A percentile compares a stretch with the other conserved stretches of the same genome.
phyloP scores from a whole-genome alignment of 2,329 filamentous ascomycete genomes.

The Cladosporium sp. region DNA sequence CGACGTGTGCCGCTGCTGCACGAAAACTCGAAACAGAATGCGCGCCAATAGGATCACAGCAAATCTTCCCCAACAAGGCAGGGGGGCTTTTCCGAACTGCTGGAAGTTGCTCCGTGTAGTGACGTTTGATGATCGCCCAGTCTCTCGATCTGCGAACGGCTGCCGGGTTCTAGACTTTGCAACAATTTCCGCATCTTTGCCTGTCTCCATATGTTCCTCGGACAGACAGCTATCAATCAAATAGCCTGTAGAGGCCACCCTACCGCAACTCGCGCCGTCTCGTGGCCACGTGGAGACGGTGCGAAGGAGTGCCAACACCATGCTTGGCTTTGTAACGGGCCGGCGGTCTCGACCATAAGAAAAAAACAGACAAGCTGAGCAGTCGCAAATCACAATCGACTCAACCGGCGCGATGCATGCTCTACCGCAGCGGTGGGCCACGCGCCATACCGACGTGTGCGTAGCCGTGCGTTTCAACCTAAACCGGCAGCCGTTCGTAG shows the following conservation, averaged over 20 bases:
- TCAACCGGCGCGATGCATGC: slow-evolving; percentile 15
- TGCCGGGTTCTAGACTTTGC: slow-evolving; percentile 5
- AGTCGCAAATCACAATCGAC: slow-evolving; percentile 4
- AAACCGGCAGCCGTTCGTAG: slow-evolving; percentile 6
- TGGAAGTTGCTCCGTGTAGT: slow-evolving; percentile 15
- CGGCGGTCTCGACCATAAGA: slow-evolving; percentile 8
- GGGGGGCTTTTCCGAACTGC: slow-evolving; percentile 6
- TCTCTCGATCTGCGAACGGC: slow-evolving; percentile 4
- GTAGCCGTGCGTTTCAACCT: slow-evolving; percentile 15
- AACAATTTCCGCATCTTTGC: not conserved
- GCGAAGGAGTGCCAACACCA: not conserved
- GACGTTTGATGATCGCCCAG: slow-evolving; percentile 6
- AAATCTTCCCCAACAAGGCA: slow-evolving; percentile 3
- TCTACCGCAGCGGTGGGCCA: slow-evolving; percentile 16
- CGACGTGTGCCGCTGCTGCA: not conserved
- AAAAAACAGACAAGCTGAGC: not conserved
- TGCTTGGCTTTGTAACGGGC: slow-evolving; percentile 7
- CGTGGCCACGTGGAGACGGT: slow-evolving; percentile 14
- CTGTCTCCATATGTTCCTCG: slow-evolving; percentile 7
- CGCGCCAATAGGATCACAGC: slow-evolving; percentile 14
- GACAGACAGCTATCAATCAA: not conserved
- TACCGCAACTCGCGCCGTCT: not conserved
- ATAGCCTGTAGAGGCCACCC: slow-evolving; percentile 11
- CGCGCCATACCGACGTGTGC: slow-evolving; percentile 16
- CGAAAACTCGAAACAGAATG: slow-evolving; percentile 10